Conservation (phyloP, 2,329 filamentous ascomycete species). For the Aspergillus hiratsukae region DNA sequence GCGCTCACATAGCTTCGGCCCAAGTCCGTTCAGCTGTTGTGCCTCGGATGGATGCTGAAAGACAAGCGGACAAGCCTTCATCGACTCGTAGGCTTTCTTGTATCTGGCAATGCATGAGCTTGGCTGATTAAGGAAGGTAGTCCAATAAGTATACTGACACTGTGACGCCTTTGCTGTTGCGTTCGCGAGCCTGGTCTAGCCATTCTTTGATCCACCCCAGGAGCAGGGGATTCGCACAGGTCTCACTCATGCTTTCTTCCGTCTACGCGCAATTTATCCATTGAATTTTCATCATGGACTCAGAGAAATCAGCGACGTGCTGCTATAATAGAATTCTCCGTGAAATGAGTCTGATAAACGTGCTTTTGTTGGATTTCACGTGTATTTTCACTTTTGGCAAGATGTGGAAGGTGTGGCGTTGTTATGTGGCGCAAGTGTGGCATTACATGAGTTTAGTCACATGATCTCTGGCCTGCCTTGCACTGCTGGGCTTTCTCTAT, state of each 20-base stretch:
- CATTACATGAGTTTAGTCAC: neutral
- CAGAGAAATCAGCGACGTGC: constrained; percentile 8
- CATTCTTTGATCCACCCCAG: constrained; percentile 73
- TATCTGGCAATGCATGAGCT: constrained; percentile 48
- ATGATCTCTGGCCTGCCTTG: neutral
- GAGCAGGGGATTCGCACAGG: constrained; percentile 65
- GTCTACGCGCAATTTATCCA: neutral
- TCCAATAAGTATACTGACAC: constrained; percentile 32
- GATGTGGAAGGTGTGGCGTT: neutral
- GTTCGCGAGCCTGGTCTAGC: constrained; percentile 64
- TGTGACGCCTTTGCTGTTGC: constrained; percentile 64
- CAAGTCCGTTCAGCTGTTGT: constrained; percentile 68
- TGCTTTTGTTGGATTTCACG: neutral
- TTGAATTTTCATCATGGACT: neutral
- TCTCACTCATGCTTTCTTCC: constrained; percentile 28
- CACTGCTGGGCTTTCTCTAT: too few relatives aligned
- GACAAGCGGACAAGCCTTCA: constrained; percentile 67
- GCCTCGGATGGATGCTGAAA: constrained; percentile 71
- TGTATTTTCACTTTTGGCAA: neutral
- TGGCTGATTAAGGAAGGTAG: neutral
- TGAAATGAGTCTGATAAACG: neutral
- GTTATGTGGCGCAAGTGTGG: neutral
- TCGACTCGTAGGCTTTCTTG: constrained; percentile 69
- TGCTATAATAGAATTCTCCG: neutral
- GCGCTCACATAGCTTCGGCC: constrained; percentile 65